These are phyloP conservation scores for Thymus mandschuricus DNA, from an alignment of 257 asterid genomes.

Conservation along the genomic window DNA sequence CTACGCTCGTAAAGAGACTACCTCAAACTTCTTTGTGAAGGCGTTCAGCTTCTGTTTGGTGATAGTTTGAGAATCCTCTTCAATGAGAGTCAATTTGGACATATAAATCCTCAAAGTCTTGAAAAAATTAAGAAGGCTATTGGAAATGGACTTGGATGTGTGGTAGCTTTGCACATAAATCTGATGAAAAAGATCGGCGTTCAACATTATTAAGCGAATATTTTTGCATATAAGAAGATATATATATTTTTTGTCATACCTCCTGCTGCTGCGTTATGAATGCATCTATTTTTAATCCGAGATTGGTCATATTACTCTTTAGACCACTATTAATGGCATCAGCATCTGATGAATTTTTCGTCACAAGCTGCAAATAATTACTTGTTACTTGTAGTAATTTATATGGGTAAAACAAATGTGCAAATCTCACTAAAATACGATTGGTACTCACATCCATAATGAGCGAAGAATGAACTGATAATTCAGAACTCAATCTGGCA, in stretches of 20 bases:
- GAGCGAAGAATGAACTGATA: slow-evolving; percentile 45
- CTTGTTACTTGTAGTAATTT: neutral
- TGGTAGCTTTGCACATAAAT: slow-evolving; percentile 40
- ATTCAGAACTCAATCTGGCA: slow-evolving; percentile 46
- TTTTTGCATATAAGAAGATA: neutral
- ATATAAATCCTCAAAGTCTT: slow-evolving; percentile 41
- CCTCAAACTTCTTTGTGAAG: slow-evolving; percentile 53
- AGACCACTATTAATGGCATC: slow-evolving; percentile 40
- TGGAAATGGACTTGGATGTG: slow-evolving; percentile 44
- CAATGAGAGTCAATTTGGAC: slow-evolving; percentile 48
- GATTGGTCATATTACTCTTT: slow-evolving; percentile 39
- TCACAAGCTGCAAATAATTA: slow-evolving; percentile 39
- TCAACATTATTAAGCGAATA: neutral
- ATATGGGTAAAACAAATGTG: neutral
- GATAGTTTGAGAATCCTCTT: slow-evolving; percentile 47
- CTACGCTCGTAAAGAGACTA: slow-evolving; percentile 7
- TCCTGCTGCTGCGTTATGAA: slow-evolving; percentile 47
- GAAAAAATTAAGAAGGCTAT: slow-evolving; percentile 40
- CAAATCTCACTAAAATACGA: neutral
- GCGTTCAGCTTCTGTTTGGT: slow-evolving; percentile 46
- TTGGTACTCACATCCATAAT: slow-evolving; percentile 41
- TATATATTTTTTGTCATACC: slow-evolving; percentile 29
- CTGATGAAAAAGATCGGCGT: slow-evolving; percentile 31
- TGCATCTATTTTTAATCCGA: slow-evolving; percentile 37
- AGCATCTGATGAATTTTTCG: slow-evolving; percentile 42